Evolutionary conservation across 2,329 filamentous ascomycete genomes (phyloP).

Genomic region (Reticulascus tulasneorum): DNA sequence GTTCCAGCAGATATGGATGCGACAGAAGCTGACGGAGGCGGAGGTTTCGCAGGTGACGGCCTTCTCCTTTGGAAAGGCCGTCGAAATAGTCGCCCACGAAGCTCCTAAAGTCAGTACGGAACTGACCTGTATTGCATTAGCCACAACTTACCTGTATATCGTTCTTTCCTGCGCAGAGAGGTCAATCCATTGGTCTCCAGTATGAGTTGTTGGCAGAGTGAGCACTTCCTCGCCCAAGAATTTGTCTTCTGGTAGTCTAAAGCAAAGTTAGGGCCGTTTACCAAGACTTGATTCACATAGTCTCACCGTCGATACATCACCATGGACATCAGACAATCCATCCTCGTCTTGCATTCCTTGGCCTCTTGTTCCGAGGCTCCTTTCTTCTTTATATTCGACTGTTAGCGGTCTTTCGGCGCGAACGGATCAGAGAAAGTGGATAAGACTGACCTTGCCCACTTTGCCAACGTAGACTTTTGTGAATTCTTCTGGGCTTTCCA

Average conservation of each 20-base stretch:
- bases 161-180: constrained; percentile 21
- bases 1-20: constrained; percentile 24
- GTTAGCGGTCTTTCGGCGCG: no score
- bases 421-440: neutral
- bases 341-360: neutral
- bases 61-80: neutral
- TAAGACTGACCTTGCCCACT: constrained; percentile 6
- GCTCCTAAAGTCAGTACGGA: neutral
- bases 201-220: constrained; percentile 13
- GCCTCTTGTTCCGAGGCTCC: no score
- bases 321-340: constrained; percentile 10
- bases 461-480: constrained; percentile 14
- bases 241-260: constrained; percentile 20
- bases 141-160: constrained; percentile 20
- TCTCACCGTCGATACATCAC: constrained; percentile 6
- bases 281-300: neutral
- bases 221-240: constrained; percentile 24
- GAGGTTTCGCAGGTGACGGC: no score
- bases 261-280: neutral
- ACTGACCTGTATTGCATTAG: neutral
- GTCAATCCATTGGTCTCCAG: constrained; percentile 17
- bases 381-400: no score
- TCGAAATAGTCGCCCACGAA: neutral
- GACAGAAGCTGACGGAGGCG: constrained; percentile 18
- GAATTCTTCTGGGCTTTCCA: constrained; percentile 7